Evolutionary conservation across 169 alveolate genomes (phyloP).

Genomic region (Plasmodium reichenowi): DNA sequence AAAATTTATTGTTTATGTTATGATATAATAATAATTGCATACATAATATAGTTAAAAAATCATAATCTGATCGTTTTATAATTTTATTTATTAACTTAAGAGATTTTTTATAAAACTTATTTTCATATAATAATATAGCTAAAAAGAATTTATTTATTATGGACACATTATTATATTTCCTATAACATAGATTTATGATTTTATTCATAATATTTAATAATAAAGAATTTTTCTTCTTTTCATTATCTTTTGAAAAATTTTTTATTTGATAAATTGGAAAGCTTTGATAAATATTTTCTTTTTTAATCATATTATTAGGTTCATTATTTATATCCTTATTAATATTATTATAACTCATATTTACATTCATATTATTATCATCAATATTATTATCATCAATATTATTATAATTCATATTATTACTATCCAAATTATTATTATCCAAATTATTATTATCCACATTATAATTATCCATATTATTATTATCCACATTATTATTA

Average conservation of each 20-base stretch:
- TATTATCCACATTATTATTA: too few relatives aligned
- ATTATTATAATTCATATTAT: too few relatives aligned
- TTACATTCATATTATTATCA: too few relatives aligned
- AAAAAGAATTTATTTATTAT: slow-evolving; percentile 58
- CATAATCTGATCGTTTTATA: slow-evolving; percentile 27
- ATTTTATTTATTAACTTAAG: slow-evolving; percentile 26
- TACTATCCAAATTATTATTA: too few relatives aligned
- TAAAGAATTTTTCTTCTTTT: slow-evolving; percentile 31
- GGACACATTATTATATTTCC: slow-evolving; percentile 39
- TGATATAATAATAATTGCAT: slow-evolving; percentile 59
- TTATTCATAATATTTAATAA: slow-evolving; percentile 66
- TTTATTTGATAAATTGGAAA: slow-evolving; percentile 67
- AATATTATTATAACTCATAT: too few relatives aligned
- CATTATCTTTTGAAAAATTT: slow-evolving; percentile 45
- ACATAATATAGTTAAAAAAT: slow-evolving; percentile 35
- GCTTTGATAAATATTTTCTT: slow-evolving; percentile 30
- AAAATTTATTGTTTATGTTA: slow-evolving; percentile 43
- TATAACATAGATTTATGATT: slow-evolving; percentile 43
- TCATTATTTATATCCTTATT: too few relatives aligned
- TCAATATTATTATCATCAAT: too few relatives aligned
- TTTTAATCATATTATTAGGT: background rate
- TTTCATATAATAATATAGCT: slow-evolving; percentile 65
- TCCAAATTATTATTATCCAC: too few relatives aligned
- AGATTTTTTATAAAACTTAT: slow-evolving; percentile 36
- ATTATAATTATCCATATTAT: too few relatives aligned